Percentiles rank a stretch among this genome's conserved stretches.
Conservation (phyloP, 306 rosid species). For the Echinosophora koreensis region DNA sequence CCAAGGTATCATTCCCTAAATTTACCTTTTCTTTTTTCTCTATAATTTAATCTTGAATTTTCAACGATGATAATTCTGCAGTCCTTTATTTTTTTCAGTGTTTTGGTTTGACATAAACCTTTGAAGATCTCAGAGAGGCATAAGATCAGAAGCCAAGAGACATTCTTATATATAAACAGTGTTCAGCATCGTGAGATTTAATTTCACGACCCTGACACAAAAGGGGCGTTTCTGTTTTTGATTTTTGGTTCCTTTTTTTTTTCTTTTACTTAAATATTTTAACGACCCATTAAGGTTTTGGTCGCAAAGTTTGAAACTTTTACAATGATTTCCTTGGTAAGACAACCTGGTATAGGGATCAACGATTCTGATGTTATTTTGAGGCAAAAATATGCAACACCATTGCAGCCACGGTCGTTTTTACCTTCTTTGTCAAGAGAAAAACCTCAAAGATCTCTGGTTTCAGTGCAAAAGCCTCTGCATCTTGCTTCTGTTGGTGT, state of each 20-base stretch:
- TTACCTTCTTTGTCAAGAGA: conserved; percentile 41
- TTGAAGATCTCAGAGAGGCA: conserved; percentile 46
- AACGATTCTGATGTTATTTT: conserved; percentile 46
- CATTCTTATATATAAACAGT: not conserved
- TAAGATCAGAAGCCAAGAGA: conserved; percentile 37
- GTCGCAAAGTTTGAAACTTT: conserved; percentile 45
- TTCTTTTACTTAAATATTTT: conserved; percentile 2
- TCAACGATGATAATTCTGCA: not conserved
- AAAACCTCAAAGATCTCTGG: conserved; percentile 24
- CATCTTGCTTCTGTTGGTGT: conserved; percentile 59
- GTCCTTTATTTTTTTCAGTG: not conserved
- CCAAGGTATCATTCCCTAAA: conserved; percentile 46
- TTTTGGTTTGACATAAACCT: conserved; percentile 33
- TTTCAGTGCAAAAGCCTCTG: conserved; percentile 60
- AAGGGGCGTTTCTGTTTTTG: conserved; percentile 39
- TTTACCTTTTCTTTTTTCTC: not conserved
- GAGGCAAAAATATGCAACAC: conserved; percentile 46
- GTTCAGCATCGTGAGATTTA: conserved; percentile 11
- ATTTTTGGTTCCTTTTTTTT: not conserved
- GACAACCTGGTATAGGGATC: conserved; percentile 54
- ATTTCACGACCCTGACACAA: conserved; percentile 25
- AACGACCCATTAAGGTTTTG: conserved; percentile 39
- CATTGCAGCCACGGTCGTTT: conserved; percentile 40
- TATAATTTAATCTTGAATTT: not conserved
- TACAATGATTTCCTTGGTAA: conserved; percentile 54